Evolutionary conservation across 2,329 filamentous ascomycete species (phyloP), one percentile per base, ranked within the genome.

Genomic region (Stenocarpella maydis): DNA sequence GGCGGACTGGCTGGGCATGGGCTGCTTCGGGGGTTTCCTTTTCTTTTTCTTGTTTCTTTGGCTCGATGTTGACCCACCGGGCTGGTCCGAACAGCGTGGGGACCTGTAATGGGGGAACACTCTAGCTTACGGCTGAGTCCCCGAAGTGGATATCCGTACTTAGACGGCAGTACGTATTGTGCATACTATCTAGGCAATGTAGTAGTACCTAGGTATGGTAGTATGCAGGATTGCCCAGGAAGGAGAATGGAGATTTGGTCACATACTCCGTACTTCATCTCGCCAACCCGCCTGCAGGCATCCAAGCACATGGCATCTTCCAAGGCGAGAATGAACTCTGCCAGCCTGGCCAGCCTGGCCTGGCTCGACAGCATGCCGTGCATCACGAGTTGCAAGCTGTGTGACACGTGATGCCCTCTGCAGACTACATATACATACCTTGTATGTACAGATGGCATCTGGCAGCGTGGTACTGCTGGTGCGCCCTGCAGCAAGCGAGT

Each of bases 81-180:
- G 43, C 28, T 34, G 28, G 41, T 63, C 41, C 49, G n/a, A 14
- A 34, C 28, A 37, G 58, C 58, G 58, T 63, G 43, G 58, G n/a
- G 58, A 49, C 58, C 41, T 49, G 58, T 43, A 63, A 37, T 8
- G 34, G 7, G 12, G 34, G 34, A 37, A 37, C 34, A 37, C 28
- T 24, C 28, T 41, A 41, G 55, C 55, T 61, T 24, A 43, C 55
- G 55, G 55, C 55, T 61, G 55, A 63, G 41, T 63, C 43, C n/a
- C 58, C 43, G 58, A 49, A 24, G 58, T 63, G 43, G 58, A 28
- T 63, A 49, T 37, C 58, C n/a, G n/a, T n/a, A n/a, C n/a, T n/a
- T n/a, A n/a, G n/a, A n/a, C n/a, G n/a, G n/a, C n/a, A n/a, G n/a
- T n/a, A n/a, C n/a, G n/a, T n/a, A n/a, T n/a, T n/a, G n/a, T n/a